Evolutionary conservation across 2,329 filamentous ascomycete genomes (phyloP).

Genomic region (Fusarium acutatum): DNA sequence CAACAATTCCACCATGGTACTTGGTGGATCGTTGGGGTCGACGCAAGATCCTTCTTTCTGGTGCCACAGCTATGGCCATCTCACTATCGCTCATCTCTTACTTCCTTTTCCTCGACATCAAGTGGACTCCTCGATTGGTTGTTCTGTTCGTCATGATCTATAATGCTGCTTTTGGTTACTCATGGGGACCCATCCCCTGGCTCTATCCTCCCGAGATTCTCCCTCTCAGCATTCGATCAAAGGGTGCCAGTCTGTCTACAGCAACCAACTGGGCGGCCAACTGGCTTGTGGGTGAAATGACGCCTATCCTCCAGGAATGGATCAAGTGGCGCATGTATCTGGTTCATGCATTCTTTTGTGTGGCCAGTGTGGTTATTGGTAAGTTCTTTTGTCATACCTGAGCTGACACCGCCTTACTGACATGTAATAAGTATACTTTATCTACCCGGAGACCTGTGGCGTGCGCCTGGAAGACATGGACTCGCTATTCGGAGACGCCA

Average conservation of each 20-base stretch:
- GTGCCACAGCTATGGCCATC: conserved; percentile 87
- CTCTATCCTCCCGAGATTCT: conserved; percentile 98
- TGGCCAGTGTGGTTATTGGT: conserved; percentile 95
- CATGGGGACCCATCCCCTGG: conserved; percentile 98
- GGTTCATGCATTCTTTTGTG: conserved; percentile 96
- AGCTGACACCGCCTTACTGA: conserved; percentile 20
- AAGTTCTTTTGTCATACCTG: conserved; percentile 55
- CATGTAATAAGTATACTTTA: conserved; percentile 82
- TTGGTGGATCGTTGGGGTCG: conserved; percentile 92
- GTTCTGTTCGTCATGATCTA: conserved; percentile 98
- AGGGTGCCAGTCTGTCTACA: conserved; percentile 95
- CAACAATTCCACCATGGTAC: conserved; percentile 97
- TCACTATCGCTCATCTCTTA: conserved; percentile 92
- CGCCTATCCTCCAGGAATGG: conserved; percentile 87
- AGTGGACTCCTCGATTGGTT: conserved; percentile 80
- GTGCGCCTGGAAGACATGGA: conserved; percentile 98
- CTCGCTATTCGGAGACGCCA: conserved; percentile 90
- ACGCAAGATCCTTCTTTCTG: conserved; percentile 86
- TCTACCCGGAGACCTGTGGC: conserved; percentile 96
- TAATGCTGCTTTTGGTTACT: conserved; percentile 94
- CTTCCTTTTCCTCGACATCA: conserved; percentile 89
- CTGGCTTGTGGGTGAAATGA: conserved; percentile 95
- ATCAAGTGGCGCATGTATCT: conserved; percentile 96
- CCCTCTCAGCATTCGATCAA: conserved; percentile 93
- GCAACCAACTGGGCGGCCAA: conserved; percentile 99